Base-by-base conservation (phyloP, 352 stramenopile species). In the Phytophthora hibernalis region DNA sequence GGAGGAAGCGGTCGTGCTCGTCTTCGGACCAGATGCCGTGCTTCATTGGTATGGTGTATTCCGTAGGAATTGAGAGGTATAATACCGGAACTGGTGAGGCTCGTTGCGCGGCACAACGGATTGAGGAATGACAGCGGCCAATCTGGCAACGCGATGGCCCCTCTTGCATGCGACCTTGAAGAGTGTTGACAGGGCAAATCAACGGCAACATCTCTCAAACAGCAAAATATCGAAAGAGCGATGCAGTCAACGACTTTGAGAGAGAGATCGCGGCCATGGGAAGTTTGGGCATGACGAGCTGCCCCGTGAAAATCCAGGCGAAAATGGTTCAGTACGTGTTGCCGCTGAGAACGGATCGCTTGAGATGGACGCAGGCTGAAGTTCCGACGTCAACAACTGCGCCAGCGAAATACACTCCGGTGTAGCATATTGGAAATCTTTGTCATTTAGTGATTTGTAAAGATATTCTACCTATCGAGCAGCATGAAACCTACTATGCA, bases 1-100 rank as follows among this genome's bases (percentile, higher is more conserved):
- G 45, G 12, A 90, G 67, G 68, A 87, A 90, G 16, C 70, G 77
- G 49, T 86, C 77, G 66, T 87, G 81, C 54, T 90, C 81, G 22
- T 85, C 79, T 54, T 80, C 65, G 26, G 76, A 85, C 81, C 81
- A 90, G 56, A 81, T 76, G 44, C 73, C 73, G 64, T 80, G 63
- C 54, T 73, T 76, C 68, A 76, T 74, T 21, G 24, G 16, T n/a
- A 21, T 20, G 54, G 38, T 22, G 33, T 71, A 68, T 60, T 64
- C 30, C 37, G 18, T 13, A 28, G 49, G 68, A 57, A 63, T 59
- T 20, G 40, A 48, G 18, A 15, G 20, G 54, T 21, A n/a, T n/a
- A 16, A 21, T 61, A 68, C 51, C 51, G 38, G 40, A 30, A 33
- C 22, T 48, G 54, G 61, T 75, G 65, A 65, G 47, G 53, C 26